Base-by-base conservation (phyloP, 1,139 yeast species). In the Pneumocystis jirovecii region DNA sequence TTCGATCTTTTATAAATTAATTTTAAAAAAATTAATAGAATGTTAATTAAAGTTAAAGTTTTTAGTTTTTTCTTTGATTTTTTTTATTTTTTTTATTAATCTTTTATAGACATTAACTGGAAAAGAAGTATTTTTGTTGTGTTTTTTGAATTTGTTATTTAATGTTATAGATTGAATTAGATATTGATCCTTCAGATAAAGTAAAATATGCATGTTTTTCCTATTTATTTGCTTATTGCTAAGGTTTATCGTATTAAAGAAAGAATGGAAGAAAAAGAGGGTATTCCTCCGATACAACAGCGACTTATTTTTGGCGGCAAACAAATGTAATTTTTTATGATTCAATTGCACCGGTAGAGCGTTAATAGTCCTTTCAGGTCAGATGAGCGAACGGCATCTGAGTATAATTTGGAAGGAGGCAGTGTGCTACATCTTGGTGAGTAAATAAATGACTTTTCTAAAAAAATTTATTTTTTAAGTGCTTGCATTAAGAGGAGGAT, bases 231-330 rank as follows among this genome's bases (percentile, higher is more conserved):
- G n/a, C 15, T 59, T 35, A 31, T 21, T 19, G 17, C 1, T 19
- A 71, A 79, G 79, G 86, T 91, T 68, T 83, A 85, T 70, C 83
- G 89, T 65, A 85, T 93, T 77, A 93, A 93, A 77, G 97, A 93
- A 75, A 83, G 88, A 76, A 85, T 93, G 79, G 97, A 93, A 76
- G 97, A 93, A 73, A 89, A 90, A 73, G 98, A 93, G 75, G 98
- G 98, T 3, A 93, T 93, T 67, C 97, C 97, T 3, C 97, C 98
- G 29, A 85, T 89, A 42, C 98, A 93, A 76, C 98, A 93, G 75
- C 82, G 96, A 71, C 82, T 93, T 70, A 87, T 93, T 73, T 90
- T 84, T 77, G 86, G 88, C 68, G 98, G 98, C 29, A 88, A 90
- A 72, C 97, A 91, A 77, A 83, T 93, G 85, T 82, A 76, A 31